These are phyloP conservation scores for Pichia terricola DNA, from an alignment of 1,139 yeast species.

Conservation along the genomic window DNA sequence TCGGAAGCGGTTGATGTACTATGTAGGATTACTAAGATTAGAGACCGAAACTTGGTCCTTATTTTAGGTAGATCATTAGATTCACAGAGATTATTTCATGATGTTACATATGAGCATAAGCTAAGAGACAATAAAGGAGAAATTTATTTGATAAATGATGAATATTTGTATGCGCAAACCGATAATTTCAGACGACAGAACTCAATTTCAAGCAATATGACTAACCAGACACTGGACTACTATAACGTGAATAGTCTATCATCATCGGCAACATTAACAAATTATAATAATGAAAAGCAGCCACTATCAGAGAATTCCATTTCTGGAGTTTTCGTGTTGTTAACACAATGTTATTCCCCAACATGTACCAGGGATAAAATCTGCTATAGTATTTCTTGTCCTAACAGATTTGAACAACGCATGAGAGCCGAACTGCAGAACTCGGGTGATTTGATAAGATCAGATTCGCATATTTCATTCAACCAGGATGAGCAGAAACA, in stretches of 20 bases:
- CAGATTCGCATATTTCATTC: constrained; percentile 70
- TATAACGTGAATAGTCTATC: not conserved
- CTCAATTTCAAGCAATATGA: constrained; percentile 21
- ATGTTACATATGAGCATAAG: constrained; percentile 90
- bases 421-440: constrained; percentile 85
- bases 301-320: constrained; percentile 33
- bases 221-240: constrained; percentile 8
- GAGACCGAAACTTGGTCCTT: constrained; percentile 83
- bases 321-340: constrained; percentile 85
- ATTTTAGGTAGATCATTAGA: constrained; percentile 86
- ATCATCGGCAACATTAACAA: not conserved
- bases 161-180: constrained; percentile 18
- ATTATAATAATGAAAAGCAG: constrained; percentile 2
- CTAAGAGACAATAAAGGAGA: constrained; percentile 81
- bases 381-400: constrained; percentile 96
- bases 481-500: constrained; percentile 78
- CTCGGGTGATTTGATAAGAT: constrained; percentile 64
- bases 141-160: constrained; percentile 78
- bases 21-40: constrained; percentile 75
- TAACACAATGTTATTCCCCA: constrained; percentile 94
- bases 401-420: constrained; percentile 90
- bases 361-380: constrained; percentile 84
- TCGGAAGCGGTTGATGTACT: constrained; percentile 87
- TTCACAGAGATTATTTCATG: constrained; percentile 91
- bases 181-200: constrained; percentile 18